Evolutionary conservation across 129 eudicot species (phyloP).

Genomic region (Heracleum sosnowskyi): DNA sequence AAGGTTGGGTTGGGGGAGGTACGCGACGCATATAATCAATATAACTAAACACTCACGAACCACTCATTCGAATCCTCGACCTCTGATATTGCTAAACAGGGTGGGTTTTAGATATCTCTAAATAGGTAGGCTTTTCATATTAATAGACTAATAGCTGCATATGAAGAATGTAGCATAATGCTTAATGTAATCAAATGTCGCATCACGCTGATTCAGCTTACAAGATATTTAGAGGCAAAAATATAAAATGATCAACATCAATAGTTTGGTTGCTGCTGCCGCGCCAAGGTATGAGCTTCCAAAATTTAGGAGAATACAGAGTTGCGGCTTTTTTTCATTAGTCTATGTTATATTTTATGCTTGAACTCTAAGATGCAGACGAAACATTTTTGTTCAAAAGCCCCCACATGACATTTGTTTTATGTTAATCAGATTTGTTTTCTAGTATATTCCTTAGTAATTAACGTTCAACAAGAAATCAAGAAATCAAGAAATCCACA

Average conservation of each 20-base stretch:
- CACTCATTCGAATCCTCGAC: too few species aligned
- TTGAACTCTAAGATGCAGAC: background rate
- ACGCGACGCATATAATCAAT: too few species aligned
- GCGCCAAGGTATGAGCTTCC: background rate
- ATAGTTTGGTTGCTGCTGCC: background rate
- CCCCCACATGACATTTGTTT: background rate
- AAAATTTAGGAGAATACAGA: conserved; percentile 1
- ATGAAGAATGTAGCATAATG: background rate
- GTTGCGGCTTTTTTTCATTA: conserved; percentile 3
- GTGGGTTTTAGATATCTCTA: too few species aligned
- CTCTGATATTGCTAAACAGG: too few species aligned
- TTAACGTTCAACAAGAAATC: background rate
- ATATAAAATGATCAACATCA: background rate
- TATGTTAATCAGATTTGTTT: background rate
- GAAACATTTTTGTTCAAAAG: background rate
- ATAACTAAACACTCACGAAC: too few species aligned
- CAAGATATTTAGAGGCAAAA: background rate
- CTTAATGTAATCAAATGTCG: background rate
- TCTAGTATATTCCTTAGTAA: background rate
- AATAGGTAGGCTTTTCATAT: too few species aligned
- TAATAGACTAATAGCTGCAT: background rate
- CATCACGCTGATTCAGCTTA: background rate
- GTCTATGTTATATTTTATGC: conserved; percentile 3
- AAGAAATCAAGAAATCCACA: background rate
- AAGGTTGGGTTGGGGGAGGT: too few species aligned